Conservation (phyloP, 352 stramenopile genomes). For the Globisporangium spiculum region DNA sequence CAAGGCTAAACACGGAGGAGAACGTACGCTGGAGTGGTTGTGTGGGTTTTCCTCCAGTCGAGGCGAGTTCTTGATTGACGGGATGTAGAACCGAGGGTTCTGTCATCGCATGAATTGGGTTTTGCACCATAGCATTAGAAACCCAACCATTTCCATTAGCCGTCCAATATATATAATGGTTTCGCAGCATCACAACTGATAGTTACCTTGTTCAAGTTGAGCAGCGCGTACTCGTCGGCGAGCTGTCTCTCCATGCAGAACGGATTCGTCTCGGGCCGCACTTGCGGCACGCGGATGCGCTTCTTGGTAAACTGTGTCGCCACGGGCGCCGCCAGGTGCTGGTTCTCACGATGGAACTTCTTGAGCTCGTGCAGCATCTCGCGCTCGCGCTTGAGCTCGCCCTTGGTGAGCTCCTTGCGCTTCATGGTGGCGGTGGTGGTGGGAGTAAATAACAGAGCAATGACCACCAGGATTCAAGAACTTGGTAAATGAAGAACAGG, state of each 20-base stretch:
- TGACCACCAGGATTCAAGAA: neutral
- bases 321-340: slow-evolving; percentile 29
- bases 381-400: slow-evolving; percentile 39
- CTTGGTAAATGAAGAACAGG: neutral
- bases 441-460: neutral
- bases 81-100: slow-evolving; percentile 74
- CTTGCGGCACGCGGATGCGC: slow-evolving; percentile 48
- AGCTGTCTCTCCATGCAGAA: slow-evolving; percentile 74
- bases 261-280: slow-evolving; percentile 62
- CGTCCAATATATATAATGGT: neutral
- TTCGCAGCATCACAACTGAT: neutral
- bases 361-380: slow-evolving; percentile 73
- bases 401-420: slow-evolving; percentile 7
- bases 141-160: neutral
- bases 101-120: slow-evolving; percentile 13
- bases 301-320: slow-evolving; percentile 63
- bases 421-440: neutral
- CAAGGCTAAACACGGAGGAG: neutral
- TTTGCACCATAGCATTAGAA: neutral
- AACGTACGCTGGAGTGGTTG: slow-evolving; percentile 72
- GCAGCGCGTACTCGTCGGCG: slow-evolving; percentile 66
- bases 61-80: slow-evolving; percentile 43
- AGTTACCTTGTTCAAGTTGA: slow-evolving; percentile 82
- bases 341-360: slow-evolving; percentile 57
- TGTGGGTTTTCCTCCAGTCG: slow-evolving; percentile 52